A percentile compares a stretch with the other conserved stretches of the same genome.
Conservation (phyloP, 2,329 filamentous ascomycete genomes). For the Pseudonectria buxi region DNA sequence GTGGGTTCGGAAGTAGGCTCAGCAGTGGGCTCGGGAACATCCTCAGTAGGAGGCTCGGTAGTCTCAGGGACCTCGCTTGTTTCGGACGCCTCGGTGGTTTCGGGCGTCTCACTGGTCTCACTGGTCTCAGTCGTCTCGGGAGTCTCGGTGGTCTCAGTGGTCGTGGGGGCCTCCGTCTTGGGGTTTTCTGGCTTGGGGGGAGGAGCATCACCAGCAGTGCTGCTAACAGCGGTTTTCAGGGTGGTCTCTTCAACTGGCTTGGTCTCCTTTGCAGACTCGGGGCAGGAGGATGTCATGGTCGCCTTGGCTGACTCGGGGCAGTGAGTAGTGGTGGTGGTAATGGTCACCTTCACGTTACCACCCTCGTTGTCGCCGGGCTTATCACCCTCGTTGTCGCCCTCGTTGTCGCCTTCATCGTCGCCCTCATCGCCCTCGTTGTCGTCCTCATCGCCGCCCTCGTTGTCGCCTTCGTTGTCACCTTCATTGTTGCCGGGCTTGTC, state of each 20-base stretch:
- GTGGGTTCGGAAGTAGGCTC: conserved; percentile 8
- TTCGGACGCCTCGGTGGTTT: too few relatives aligned
- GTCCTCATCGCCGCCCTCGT: conserved; percentile 1
- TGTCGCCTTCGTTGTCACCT: conserved; percentile 4
- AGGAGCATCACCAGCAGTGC: conserved; percentile 9
- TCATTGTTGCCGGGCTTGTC: neutral
- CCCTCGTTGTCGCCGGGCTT: neutral
- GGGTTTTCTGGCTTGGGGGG: conserved; percentile 17
- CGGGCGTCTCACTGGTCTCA: neutral
- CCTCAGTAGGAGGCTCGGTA: conserved; percentile 2
- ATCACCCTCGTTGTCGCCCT: neutral
- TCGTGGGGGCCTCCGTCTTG: conserved; percentile 4
- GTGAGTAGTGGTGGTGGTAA: conserved; percentile 1
- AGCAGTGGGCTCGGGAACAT: conserved; percentile 5
- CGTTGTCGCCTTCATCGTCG: too few relatives aligned
- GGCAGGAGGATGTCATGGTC: neutral
- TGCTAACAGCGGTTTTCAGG: conserved; percentile 10
- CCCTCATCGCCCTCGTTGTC: neutral
- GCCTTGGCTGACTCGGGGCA: conserved; percentile 6
- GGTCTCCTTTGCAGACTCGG: conserved; percentile 6
- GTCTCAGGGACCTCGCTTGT: neutral
- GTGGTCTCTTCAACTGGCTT: conserved; percentile 14
- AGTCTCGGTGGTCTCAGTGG: neutral
- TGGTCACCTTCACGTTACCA: conserved; percentile 4
- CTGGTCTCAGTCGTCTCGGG: too few relatives aligned